Evolutionary conservation across 1,284 basidiomycete species (phyloP), one percentile per base, ranked within the genome.

Genomic region (Chalciporus sp.): DNA sequence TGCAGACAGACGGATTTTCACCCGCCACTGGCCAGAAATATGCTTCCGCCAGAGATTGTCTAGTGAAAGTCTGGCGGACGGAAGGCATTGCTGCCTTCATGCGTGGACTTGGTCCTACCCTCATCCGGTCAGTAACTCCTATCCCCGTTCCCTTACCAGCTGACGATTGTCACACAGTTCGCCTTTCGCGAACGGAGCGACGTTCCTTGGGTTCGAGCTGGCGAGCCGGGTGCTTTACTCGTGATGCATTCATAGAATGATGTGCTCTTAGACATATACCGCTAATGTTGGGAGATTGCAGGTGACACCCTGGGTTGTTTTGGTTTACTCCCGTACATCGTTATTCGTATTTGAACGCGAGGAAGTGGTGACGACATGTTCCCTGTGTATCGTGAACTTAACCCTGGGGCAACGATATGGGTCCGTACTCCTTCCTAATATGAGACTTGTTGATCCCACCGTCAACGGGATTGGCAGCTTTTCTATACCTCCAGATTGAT

Each of bases 1-100:
- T 98, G 77, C 96, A 98, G 75, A 98, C 95, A 0, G 96, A 98
- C 68, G 88, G 89, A 1, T 91, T 95, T 68, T 80, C 84, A 42
- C 76, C 83, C 7, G 72, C 82, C 19, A 85, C 85, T 52, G 88
- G 87, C 37, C 85, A 90, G 63, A 90, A 90, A 69, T 98, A 95
- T 76, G 81, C 77, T 40, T 90, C 90, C 11, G 84, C 91, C 10
- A 60, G 92, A 31, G 89, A 97, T 69, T 97, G 94, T 62, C 84
- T 91, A 37, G 81, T 83, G 37, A 90, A 86, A 57, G 88, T 94
- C 16, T 95, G 87, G 86, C 76, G 81, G 52, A 80, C 84, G 11
- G 92, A 95, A 70, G 96, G 95, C 3, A 74, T 88, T 35, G 74
- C 80, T 44, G 96, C 94, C 4, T 98, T 98, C 75, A 90, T 88